Evolutionary conservation across 371 early-diverging fungal species (phyloP).

Genomic region (Rhizopus arrhizus): DNA sequence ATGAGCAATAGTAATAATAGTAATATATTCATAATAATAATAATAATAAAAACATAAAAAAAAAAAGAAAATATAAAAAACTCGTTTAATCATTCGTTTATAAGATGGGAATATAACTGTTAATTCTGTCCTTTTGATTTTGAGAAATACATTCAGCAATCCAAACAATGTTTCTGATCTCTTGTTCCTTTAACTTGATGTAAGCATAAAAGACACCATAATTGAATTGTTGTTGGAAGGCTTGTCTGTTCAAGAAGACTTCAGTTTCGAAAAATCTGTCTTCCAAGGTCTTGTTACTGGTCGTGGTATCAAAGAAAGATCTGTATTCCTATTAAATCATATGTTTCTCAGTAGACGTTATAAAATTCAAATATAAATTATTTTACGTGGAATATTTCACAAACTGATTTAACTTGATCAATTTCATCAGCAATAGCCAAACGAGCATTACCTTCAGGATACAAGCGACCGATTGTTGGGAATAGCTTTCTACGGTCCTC

Average conservation of each 20-base stretch:
- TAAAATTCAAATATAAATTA: not conserved
- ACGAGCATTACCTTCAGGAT: constrained; percentile 86
- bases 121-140: constrained; percentile 93
- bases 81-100: constrained; percentile 4
- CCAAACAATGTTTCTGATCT: constrained; percentile 99
- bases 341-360: not conserved
- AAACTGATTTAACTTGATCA: constrained; percentile 86
- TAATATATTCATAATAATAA: not conserved
- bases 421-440: constrained; percentile 91
- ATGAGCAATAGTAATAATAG: no score
- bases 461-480: constrained; percentile 89
- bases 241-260: constrained; percentile 87
- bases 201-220: constrained; percentile 96
- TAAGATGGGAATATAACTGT: constrained; percentile 85
- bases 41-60: no score
- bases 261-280: constrained; percentile 95
- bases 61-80: constrained; percentile 4
- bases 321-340: constrained; percentile 68
- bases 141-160: constrained; percentile 99
- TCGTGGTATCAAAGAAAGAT: constrained; percentile 62
- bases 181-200: constrained; percentile 98
- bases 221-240: constrained; percentile 97
- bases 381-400: constrained; percentile 83
- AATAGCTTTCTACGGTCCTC: constrained; percentile 93
- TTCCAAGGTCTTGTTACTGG: constrained; percentile 75